Evolutionary conservation across 192 early-diverging fungal genomes (phyloP), one percentile per base, ranked within the genome.

Genomic region (Coemansia sp.): DNA sequence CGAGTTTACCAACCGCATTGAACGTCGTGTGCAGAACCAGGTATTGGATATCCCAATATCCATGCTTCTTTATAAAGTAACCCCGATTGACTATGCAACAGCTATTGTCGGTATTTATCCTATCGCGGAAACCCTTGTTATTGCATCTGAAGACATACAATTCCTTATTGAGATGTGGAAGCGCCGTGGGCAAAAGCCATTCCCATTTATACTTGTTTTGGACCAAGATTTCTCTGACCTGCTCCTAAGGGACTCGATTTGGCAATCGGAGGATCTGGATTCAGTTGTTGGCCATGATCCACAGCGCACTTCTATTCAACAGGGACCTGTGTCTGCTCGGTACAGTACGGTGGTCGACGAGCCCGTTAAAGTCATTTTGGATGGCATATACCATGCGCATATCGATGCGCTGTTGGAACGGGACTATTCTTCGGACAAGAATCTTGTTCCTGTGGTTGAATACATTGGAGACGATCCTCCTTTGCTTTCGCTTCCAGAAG

Each of bases 241-340:
- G 91, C 88, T 96, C 77, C 92, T 90, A 84, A 96, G 96, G 84
- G 92, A 95, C 73, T 92, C 88, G 18, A 77, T 91, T 20, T 96
- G 93, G 93, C 92, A 94, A 72, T 88, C 91, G 2, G 94, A 98
- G 67, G 88, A 94, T 67, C 74, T 96, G 8, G 89, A 91, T 43
- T 88, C 93, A 40, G 86, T 96, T 43, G 85, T 89, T 34, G 93
- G 85, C 57, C 88, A 93, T 67, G 94, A 98, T 85, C 87, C 90
- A 7, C 86, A 89, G 62, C 87, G 94, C 56, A 88, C 87, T 10
- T 85, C 86, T 64, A 93, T 96, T 75, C 84, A 96, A 55, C 95
- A 98, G 55, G 94, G 95, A 49, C 92, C 92, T 20, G 86, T 91
- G 9, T 92, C 95, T 34, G 94, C 82, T 23, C 84, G 80, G 25